Evolutionary conservation across 345 rosid genomes (phyloP).

Genomic region (Anastatica hierochuntica): DNA sequence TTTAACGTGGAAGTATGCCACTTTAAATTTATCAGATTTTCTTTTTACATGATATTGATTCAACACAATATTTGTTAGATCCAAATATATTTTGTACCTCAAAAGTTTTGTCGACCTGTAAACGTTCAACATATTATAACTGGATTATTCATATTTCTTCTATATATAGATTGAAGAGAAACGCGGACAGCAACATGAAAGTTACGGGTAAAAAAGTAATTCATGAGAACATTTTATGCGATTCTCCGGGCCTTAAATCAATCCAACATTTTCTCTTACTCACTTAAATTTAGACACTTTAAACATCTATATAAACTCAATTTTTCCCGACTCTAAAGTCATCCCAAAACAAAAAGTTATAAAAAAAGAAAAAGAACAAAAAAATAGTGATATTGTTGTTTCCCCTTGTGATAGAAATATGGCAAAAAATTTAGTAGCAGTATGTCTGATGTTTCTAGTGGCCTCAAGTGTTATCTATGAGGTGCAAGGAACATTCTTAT

Average conservation of each 20-base stretch:
- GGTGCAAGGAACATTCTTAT: conserved; percentile 17
- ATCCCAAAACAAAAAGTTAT: background rate
- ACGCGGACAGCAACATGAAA: conserved; percentile 7
- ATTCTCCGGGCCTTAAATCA: conserved; percentile 5
- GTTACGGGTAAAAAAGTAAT: background rate
- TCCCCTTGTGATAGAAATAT: too few species aligned
- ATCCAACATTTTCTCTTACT: conserved; percentile 13
- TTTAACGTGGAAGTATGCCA: too few species aligned
- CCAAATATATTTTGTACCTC: too few species aligned
- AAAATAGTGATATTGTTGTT: too few species aligned
- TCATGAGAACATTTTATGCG: conserved; percentile 4
- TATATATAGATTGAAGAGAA: conserved; percentile 22
- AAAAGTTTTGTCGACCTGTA: too few species aligned
- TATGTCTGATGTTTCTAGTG: conserved; percentile 14
- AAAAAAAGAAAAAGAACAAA: background rate
- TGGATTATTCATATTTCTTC: too few species aligned
- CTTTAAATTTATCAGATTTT: too few species aligned
- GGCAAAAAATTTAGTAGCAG: conserved; percentile 11
- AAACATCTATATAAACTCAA: conserved; percentile 12
- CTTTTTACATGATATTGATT: too few species aligned
- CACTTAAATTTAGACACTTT: background rate
- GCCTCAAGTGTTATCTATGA: conserved; percentile 20
- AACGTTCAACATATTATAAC: too few species aligned
- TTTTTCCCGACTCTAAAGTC: background rate
- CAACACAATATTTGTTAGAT: too few species aligned